phyloP scores from a whole-genome alignment of 2,329 filamentous ascomycete species.

The Zopfia rhizophila region DNA sequence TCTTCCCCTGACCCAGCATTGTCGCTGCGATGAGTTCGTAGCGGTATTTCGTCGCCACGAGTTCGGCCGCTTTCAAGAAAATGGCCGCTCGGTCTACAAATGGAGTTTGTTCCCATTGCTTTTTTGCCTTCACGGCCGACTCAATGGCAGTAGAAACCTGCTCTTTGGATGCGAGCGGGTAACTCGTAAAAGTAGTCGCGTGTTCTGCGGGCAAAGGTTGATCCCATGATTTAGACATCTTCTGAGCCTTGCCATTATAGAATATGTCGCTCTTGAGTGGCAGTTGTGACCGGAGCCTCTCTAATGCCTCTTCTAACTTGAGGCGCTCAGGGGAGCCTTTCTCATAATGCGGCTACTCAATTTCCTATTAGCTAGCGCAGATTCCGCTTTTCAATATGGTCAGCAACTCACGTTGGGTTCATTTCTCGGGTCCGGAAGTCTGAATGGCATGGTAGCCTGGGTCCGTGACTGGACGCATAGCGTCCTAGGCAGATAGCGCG shows the following conservation, averaged over 20 bases:
- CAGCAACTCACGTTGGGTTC: slow-evolving; percentile 32
- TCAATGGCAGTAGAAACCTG: slow-evolving; percentile 83
- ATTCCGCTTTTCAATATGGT: neutral
- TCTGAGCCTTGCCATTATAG: slow-evolving; percentile 38
- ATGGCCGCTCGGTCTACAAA: slow-evolving; percentile 91
- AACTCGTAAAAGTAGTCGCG: slow-evolving; percentile 77
- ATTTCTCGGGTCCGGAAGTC: slow-evolving; percentile 38
- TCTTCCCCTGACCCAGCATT: slow-evolving; percentile 96
- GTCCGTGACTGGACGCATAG: slow-evolving; percentile 30
- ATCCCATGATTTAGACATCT: slow-evolving; percentile 33
- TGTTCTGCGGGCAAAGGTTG: slow-evolving; percentile 61
- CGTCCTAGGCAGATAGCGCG: neutral
- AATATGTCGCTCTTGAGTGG: slow-evolving; percentile 39
- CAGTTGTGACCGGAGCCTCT: slow-evolving; percentile 37
- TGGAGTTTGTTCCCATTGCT: slow-evolving; percentile 82
- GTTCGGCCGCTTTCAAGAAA: slow-evolving; percentile 93
- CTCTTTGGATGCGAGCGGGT: slow-evolving; percentile 78
- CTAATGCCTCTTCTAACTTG: slow-evolving; percentile 36
- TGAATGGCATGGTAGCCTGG: slow-evolving; percentile 41
- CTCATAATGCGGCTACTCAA: slow-evolving; percentile 32
- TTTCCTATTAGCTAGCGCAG: neutral
- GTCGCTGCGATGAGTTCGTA: slow-evolving; percentile 96
- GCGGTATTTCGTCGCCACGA: slow-evolving; percentile 88
- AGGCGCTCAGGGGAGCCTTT: slow-evolving; percentile 39
- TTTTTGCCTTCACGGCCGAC: slow-evolving; percentile 82